Base-by-base conservation (phyloP, 768 basidiomycete genomes). In the Serendipita indica region DNA sequence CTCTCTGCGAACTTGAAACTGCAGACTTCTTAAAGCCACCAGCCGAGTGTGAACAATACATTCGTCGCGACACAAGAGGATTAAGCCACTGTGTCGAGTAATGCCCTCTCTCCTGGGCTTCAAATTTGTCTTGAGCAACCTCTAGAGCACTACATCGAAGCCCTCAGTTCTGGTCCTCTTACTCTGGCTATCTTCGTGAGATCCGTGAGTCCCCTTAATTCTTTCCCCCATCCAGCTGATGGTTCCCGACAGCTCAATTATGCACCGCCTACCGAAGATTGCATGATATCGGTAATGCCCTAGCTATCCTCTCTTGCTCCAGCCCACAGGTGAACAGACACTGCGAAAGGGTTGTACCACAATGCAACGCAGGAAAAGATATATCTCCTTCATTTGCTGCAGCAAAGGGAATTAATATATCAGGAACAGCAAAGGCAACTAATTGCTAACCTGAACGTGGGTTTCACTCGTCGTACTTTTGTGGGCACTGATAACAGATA, bases 291-390 rank as follows among this genome's bases (percentile, higher is more conserved):
- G 59, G 59, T 60, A 60, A 37, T 14, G 1, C 16, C 10, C 49
- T 33, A 33, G 6, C 49, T 4, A 2, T 25, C 13, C n/a, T 22
- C 33, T 3, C 22, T 39, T n/a, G 27, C 33, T 35, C 59, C 33
- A 32, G 32, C 6, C 25, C 18, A 13, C 7, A 10, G 12, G 4
- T 34, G 32, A 54, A 20, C 33, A 60, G 59, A 60, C 43, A 46
- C 46, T 12, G 59, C 59, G 3, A 60, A 60, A 39, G 28, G 7
- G 5, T 25, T 60, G 20, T 60, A 60, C 33, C 59, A 54, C 12
- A 60, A 60, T 54, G 59, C 59, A 20, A 60, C 59, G 3, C 33
- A 54, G 30, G 59, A 60, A 46, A 60, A 60, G 25, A 18, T 60
- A 10, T 49, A 45, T 3, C 16, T 60, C 3, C 59, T 60, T 7